Evolutionary conservation across 208 protist genomes (phyloP), one percentile per base, ranked within the genome.

Genomic region (Tritrichomonas musculus): DNA sequence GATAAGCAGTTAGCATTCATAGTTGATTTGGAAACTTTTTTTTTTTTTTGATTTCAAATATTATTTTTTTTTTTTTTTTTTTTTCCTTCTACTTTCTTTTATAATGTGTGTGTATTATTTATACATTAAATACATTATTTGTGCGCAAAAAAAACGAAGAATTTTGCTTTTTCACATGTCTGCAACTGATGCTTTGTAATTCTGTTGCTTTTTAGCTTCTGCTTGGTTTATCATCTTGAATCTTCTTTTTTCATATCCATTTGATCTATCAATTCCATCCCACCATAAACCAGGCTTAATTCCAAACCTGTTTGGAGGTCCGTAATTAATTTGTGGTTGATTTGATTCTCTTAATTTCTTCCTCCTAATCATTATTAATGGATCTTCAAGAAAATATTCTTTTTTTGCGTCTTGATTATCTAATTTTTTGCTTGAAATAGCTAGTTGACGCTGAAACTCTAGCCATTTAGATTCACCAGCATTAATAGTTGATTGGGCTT

Each of bases 261-360:
- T 88, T 8, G 77, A 88, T 88, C 77, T 27, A 57, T 88, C 44
- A 57, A 88, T 88, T 88, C 77, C 77, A 57, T 88, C 77, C 77
- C 77, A 88, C 77, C 77, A 88, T 39, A 49, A 20, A 1, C 77
- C 77, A 39, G 77, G 77, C n/a, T 53, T 0, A 13, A 88, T 88
- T 53, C 77, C 77, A 88, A 88, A 88, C n/a, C 77, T 88, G 22
- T 88, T 88, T 39, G 77, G 77, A 9, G 44, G 47, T 39, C 77
- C 77, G 39, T 14, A 47, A 53, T 47, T 82, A 27, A 33, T 30
- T 33, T 88, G 22, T 0, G 27, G 3, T 20, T 33, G 0, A 17
- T 33, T 53, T 50, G 53, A 39, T 57, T 53, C 41, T 39, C 9
- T 60, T 8, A 69, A 8, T 30, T 88, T 57, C n/a, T 88, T 88